Evolutionary conservation across 2,329 filamentous ascomycete genomes (phyloP).

Genomic region (Aspergillus sp.): DNA sequence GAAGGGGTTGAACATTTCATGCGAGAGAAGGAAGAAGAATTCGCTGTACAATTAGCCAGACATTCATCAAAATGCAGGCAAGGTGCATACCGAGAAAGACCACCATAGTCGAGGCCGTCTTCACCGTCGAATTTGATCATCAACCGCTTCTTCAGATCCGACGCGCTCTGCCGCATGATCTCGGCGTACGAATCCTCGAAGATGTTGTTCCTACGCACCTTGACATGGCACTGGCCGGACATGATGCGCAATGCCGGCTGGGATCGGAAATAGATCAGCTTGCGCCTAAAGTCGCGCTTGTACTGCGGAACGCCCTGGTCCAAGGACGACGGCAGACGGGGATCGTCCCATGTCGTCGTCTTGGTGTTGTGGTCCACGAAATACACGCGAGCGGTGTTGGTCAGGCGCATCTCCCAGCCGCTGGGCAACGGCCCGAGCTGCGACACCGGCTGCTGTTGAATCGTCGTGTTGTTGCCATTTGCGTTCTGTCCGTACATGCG

Average conservation of each 20-base stretch:
- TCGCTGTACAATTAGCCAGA: constrained; percentile 51
- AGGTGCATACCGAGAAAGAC: constrained; percentile 61
- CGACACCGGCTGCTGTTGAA: constrained; percentile 95
- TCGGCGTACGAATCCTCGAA: constrained; percentile 99
- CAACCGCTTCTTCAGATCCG: constrained; percentile 91
- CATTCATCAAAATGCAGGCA: not conserved
- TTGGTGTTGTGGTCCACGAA: constrained; percentile 99
- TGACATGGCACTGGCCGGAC: constrained; percentile 95
- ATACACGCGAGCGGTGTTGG: constrained; percentile 94
- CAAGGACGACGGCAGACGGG: constrained; percentile 83
- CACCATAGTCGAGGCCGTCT: constrained; percentile 94
- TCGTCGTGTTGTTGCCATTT: constrained; percentile 62
- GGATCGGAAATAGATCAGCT: constrained; percentile 98
- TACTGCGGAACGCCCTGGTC: constrained; percentile 99
- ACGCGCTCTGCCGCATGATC: constrained; percentile 91
- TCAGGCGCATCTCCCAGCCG: constrained; percentile 98
- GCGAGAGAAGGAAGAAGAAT: constrained; percentile 97
- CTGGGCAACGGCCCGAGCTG: constrained; percentile 91
- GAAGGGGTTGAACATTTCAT: constrained; percentile 99
- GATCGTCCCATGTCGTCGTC: constrained; percentile 98
- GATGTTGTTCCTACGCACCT: constrained; percentile 90
- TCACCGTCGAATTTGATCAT: constrained; percentile 99
- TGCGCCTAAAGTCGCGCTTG: constrained; percentile 96
- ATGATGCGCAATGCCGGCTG: constrained; percentile 93
- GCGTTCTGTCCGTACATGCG: constrained; percentile 93